Percentiles rank a stretch among this genome's conserved stretches.
Conservation (phyloP, 768 basidiomycete genomes). For the Chalciporus pseudorubinellus region DNA sequence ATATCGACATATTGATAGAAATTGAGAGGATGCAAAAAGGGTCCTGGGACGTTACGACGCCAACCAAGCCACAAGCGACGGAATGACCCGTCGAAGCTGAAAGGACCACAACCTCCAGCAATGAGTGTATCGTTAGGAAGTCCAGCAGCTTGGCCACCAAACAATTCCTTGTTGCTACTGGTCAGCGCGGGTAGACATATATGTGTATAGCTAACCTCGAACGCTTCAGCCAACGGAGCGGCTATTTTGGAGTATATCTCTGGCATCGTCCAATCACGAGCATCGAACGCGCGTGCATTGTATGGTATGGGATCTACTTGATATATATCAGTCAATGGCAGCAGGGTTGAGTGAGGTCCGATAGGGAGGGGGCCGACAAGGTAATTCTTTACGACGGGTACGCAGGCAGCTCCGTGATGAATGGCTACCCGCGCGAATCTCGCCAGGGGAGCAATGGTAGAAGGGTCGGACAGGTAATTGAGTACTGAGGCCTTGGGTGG, state of each 20-base stretch:
- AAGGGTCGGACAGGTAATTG: conserved; percentile 41
- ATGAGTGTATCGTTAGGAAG: conserved; percentile 49
- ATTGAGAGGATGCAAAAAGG: conserved; percentile 52
- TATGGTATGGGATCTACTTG: conserved; percentile 51
- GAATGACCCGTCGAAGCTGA: conserved; percentile 60
- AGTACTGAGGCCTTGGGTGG: conserved; percentile 50
- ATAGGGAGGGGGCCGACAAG: conserved; percentile 59
- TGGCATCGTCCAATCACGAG: conserved; percentile 21
- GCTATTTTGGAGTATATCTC: conserved; percentile 34
- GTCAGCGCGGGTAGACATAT: not conserved
- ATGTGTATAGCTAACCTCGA: conserved; percentile 34
- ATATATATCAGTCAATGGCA: conserved; percentile 49
- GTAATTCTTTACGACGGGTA: conserved; percentile 51
- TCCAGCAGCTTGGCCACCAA: conserved; percentile 44
- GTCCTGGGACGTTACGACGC: conserved; percentile 48
- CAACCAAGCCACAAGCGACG: conserved; percentile 53
- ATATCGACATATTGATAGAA: conserved; percentile 59
- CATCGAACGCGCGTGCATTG: conserved; percentile 45
- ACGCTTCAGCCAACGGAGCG: conserved; percentile 38
- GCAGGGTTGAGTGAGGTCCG: conserved; percentile 36
- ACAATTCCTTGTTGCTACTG: conserved; percentile 41
- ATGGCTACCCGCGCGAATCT: conserved; percentile 50
- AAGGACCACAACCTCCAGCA: conserved; percentile 46
- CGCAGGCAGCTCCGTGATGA: conserved; percentile 43
- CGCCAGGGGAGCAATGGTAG: conserved; percentile 27